Conservation (phyloP, 1,284 basidiomycete genomes). For the Rhodofomes roseus region DNA sequence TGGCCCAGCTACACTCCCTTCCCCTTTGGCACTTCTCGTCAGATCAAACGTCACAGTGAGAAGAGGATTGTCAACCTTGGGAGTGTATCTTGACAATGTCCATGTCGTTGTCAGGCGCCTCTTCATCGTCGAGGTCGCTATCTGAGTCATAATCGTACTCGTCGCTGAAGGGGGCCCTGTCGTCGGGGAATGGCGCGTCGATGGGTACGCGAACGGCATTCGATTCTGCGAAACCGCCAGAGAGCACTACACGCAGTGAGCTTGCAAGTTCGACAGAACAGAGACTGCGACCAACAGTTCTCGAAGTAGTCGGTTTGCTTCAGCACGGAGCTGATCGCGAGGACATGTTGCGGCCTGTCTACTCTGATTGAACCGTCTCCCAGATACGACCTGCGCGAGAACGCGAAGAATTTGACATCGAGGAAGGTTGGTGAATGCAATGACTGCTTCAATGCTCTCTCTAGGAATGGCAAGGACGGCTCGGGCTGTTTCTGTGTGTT, state of each 20-base stretch:
- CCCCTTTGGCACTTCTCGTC: background rate
- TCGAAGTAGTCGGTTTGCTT: constrained; percentile 19
- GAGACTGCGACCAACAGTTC: constrained; percentile 11
- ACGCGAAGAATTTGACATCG: constrained; percentile 22
- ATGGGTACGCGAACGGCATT: constrained; percentile 1
- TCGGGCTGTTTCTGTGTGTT: constrained; percentile 3
- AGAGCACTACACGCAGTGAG: constrained; percentile 14
- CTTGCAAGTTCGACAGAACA: too few relatives aligned
- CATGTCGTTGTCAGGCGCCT: constrained; percentile 1
- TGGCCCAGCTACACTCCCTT: background rate
- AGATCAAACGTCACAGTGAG: background rate
- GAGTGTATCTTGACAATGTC: background rate
- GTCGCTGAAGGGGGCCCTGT: constrained; percentile 5
- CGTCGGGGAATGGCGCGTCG: constrained; percentile 5
- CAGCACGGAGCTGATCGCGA: constrained; percentile 16
- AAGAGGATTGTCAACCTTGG: background rate
- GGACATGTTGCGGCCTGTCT: constrained; percentile 16
- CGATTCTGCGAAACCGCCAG: constrained; percentile 20
- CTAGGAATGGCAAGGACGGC: background rate
- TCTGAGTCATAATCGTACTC: constrained; percentile 27
- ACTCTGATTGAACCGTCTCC: constrained; percentile 9
- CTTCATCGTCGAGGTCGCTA: constrained; percentile 25
- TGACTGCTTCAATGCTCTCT: constrained; percentile 7
- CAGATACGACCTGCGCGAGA: constrained; percentile 11
- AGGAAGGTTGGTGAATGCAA: constrained; percentile 11